phyloP scores from a whole-genome alignment of 768 basidiomycete genomes.

The Suillus clintonianus region DNA sequence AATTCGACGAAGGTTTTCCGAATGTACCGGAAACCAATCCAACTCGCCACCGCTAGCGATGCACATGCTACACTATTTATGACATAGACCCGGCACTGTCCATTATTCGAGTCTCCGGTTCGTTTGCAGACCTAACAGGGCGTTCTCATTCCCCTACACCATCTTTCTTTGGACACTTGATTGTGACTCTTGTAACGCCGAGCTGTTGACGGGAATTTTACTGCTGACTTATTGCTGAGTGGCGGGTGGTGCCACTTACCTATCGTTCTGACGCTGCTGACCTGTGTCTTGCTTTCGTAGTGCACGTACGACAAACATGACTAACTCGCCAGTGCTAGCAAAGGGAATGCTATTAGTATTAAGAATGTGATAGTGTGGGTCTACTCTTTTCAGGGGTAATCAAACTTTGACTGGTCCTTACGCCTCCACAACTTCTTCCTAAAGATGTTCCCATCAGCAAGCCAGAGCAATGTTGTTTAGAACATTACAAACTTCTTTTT shows the following conservation, averaged over 20 bases:
- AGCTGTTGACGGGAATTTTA: background rate
- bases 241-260: background rate
- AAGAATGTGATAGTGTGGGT: background rate
- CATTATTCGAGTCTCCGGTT: background rate
- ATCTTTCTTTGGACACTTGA: background rate
- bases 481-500: slow-evolving; percentile 83
- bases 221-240: background rate
- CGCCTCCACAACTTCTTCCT: slow-evolving; percentile 93
- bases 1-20: background rate
- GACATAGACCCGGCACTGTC: background rate
- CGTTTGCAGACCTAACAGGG: background rate
- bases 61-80: background rate
- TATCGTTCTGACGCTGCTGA: background rate
- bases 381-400: slow-evolving; percentile 86
- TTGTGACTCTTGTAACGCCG: background rate
- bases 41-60: background rate
- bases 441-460: slow-evolving; percentile 13
- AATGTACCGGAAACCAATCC: background rate
- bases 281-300: background rate
- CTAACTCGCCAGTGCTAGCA: background rate
- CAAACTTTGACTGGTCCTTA: slow-evolving; percentile 82
- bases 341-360: background rate
- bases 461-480: background rate
- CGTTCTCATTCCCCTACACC: background rate
- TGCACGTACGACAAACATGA: background rate